phyloP scores from a whole-genome alignment of 108 stramenopile genomes.

The Aurantiochytrium sp. region DNA sequence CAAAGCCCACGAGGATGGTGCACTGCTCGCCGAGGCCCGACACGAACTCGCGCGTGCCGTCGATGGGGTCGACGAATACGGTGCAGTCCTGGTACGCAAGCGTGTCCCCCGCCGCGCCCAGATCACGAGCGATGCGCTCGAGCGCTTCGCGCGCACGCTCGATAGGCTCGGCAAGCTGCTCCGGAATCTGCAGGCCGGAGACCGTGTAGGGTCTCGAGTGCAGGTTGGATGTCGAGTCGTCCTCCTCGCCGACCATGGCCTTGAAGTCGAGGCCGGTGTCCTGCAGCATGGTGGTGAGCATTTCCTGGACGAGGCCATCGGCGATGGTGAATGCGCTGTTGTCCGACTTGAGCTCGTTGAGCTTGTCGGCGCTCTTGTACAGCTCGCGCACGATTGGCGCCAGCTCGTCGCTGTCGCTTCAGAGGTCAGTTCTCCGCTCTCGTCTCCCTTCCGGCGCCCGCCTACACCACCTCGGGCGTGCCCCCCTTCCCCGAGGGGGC shows the following conservation, averaged over 20 bases:
- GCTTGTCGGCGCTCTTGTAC: constrained; percentile 36
- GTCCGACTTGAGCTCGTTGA: constrained; percentile 49
- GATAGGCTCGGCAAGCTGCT: constrained; percentile 28
- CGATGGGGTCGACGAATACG: constrained; percentile 76
- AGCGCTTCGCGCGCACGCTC: neutral
- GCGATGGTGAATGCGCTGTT: constrained; percentile 60
- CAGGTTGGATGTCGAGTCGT: constrained; percentile 33
- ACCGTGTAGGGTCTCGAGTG: constrained; percentile 39
- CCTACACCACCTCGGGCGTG: too few species aligned
- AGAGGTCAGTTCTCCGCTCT: too few species aligned
- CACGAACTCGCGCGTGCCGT: constrained; percentile 73
- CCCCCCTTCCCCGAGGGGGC: too few species aligned
- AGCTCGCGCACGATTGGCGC: constrained; percentile 48
- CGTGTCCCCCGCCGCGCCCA: constrained; percentile 41
- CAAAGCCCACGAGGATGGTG: constrained; percentile 66
- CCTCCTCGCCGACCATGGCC: constrained; percentile 41
- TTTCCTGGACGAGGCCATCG: constrained; percentile 59
- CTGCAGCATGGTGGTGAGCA: constrained; percentile 45
- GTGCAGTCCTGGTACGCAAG: constrained; percentile 52
- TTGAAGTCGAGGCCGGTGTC: constrained; percentile 34
- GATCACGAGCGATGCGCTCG: constrained; percentile 39
- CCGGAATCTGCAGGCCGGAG: constrained; percentile 38
- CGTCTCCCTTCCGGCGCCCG: too few species aligned
- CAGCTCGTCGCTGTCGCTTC: constrained; percentile 42
- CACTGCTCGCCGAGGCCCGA: constrained; percentile 64